Conservation (phyloP, 2,329 filamentous ascomycete species). For the Paraconiothyrium sp. region DNA sequence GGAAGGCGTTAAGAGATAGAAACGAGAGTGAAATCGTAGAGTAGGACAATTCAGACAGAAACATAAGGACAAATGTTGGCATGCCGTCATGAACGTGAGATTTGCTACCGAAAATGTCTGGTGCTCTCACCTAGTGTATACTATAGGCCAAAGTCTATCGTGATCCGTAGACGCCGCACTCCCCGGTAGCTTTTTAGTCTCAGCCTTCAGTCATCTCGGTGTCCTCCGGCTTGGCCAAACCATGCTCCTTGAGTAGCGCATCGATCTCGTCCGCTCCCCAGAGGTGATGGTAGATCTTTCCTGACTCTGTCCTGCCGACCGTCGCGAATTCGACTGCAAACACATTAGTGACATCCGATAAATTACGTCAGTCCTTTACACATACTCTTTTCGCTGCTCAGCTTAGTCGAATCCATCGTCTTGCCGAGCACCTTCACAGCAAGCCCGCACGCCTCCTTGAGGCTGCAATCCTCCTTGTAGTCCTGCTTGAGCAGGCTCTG, state of each 20-base stretch:
- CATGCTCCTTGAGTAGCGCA: constrained; percentile 91
- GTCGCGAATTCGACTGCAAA: constrained; percentile 92
- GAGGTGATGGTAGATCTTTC: constrained; percentile 97
- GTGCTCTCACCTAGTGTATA: constrained; percentile 41
- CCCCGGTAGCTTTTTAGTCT: constrained; percentile 32
- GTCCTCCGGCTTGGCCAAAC: constrained; percentile 75
- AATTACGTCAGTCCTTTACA: constrained; percentile 29
- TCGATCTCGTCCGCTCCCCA: constrained; percentile 98
- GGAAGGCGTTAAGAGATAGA: neutral
- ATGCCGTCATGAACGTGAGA: constrained; percentile 38
- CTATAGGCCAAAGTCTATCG: constrained; percentile 43
- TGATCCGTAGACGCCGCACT: constrained; percentile 33
- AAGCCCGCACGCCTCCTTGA: constrained; percentile 96
- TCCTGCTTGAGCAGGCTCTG: constrained; percentile 98
- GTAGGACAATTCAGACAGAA: neutral
- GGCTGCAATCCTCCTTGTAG: constrained; percentile 96
- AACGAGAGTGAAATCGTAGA: neutral
- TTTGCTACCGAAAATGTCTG: constrained; percentile 36
- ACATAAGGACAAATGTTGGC: neutral
- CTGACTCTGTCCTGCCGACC: constrained; percentile 92
- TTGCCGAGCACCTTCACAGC: constrained; percentile 99
- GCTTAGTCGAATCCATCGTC: constrained; percentile 99
- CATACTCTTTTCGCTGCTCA: constrained; percentile 99
- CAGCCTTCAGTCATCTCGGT: constrained; percentile 49
- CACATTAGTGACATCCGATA: constrained; percentile 31